Conservation (phyloP, 2,329 filamentous ascomycete genomes). For the Calonectria montana region DNA sequence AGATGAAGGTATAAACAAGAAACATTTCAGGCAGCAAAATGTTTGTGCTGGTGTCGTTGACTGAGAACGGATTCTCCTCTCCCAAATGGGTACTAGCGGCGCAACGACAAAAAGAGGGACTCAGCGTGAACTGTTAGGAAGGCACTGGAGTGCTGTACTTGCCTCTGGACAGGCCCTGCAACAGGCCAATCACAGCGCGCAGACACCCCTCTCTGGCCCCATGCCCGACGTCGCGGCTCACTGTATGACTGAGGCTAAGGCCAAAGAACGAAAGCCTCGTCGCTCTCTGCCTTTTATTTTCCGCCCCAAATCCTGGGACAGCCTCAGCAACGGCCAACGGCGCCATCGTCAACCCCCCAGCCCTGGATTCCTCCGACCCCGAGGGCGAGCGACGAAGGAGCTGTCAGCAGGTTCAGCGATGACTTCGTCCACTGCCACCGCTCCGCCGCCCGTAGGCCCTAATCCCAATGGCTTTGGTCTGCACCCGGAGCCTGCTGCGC, state of each 20-base stretch:
- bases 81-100: constrained; percentile 4
- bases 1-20: neutral
- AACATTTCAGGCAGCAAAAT: neutral
- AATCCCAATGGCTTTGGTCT: constrained; percentile 35
- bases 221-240: constrained; percentile 44
- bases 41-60: neutral
- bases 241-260: constrained; percentile 30
- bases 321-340: constrained; percentile 23
- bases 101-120: constrained; percentile 13
- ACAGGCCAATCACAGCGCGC: constrained; percentile 38
- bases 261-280: constrained; percentile 42
- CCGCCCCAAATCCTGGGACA: constrained; percentile 25
- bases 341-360: constrained; percentile 31
- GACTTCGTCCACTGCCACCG: constrained; percentile 63
- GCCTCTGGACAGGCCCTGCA: constrained; percentile 13
- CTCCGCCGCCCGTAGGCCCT: constrained; percentile 49
- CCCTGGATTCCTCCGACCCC: constrained; percentile 33
- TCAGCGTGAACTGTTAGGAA: constrained; percentile 36
- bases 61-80: neutral
- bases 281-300: constrained; percentile 43
- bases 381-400: constrained; percentile 63
- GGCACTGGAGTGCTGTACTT: constrained; percentile 8
- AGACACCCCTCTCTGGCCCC: constrained; percentile 36
- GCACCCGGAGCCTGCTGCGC: constrained; percentile 38
- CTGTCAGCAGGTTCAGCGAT: constrained; percentile 67